These are phyloP conservation scores for Barnettozyma wickerhamii DNA, from an alignment of 805 yeast species.

Conservation along the genomic window DNA sequence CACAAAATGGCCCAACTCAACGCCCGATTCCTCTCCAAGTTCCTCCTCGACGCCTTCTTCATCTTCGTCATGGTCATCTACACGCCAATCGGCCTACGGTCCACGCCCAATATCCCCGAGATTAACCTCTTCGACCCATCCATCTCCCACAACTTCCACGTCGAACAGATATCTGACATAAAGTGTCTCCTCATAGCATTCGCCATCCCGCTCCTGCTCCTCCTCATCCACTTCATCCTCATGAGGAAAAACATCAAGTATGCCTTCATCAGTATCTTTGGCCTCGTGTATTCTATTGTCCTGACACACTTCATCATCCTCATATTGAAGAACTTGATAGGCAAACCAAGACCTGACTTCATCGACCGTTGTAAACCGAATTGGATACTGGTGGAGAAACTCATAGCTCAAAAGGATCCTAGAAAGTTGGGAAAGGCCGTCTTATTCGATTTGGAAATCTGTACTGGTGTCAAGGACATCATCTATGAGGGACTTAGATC, in stretches of 20 bases:
- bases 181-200: slow-evolving; percentile 3
- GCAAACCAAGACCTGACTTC: slow-evolving; percentile 89
- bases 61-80: slow-evolving; percentile 3
- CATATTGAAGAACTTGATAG: slow-evolving; percentile 72
- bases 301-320: slow-evolving; percentile 14
- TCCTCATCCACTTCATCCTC: slow-evolving; percentile 3
- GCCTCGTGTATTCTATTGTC: slow-evolving; percentile 6
- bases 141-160: slow-evolving; percentile 5
- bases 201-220: slow-evolving; percentile 1
- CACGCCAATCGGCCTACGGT: slow-evolving; percentile 2
- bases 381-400: slow-evolving; percentile 9
- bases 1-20: slow-evolving; percentile 3
- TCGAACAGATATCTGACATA: slow-evolving; percentile 6
- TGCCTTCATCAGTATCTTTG: slow-evolving; percentile 8
- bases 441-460: slow-evolving; percentile 39
- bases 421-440: slow-evolving; percentile 4
- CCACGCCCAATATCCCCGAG: slow-evolving; percentile 8
- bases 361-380: slow-evolving; percentile 75
- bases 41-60: slow-evolving; percentile 3
- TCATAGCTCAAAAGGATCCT: slow-evolving; percentile 9
- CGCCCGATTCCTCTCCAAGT: slow-evolving; percentile 5
- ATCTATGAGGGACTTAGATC: slow-evolving; percentile 71
- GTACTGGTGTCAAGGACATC: slow-evolving; percentile 42
- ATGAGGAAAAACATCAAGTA: slow-evolving; percentile 5
- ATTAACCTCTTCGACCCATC: slow-evolving; percentile 11